Evolutionary conservation across 495 filamentous ascomycete genomes (phyloP).

Genomic region (Aspergillus egyptiacus): DNA sequence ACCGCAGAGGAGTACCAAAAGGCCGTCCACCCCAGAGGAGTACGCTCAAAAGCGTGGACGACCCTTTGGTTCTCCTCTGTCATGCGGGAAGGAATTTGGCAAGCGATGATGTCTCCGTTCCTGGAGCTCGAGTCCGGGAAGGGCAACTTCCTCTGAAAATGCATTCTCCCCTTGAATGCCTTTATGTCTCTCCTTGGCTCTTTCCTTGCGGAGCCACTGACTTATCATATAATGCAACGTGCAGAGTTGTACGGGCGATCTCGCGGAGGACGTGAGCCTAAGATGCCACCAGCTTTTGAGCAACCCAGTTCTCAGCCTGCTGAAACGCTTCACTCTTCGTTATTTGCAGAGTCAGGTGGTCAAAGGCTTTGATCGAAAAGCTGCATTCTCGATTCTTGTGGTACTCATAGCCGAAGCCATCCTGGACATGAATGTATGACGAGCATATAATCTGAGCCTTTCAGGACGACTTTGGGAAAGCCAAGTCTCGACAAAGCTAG

Average conservation of each 20-base stretch:
- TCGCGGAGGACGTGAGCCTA: slow-evolving; percentile 66
- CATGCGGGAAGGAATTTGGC: background rate
- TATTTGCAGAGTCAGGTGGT: background rate
- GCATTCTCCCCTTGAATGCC: slow-evolving; percentile 4
- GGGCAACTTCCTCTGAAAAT: background rate
- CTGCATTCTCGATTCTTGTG: no score
- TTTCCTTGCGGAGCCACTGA: slow-evolving; percentile 29
- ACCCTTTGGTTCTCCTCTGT: background rate
- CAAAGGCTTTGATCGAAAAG: no score
- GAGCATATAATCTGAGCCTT: no score
- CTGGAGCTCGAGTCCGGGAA: background rate
- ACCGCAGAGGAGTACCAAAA: slow-evolving; percentile 5
- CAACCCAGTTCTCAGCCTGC: slow-evolving; percentile 27
- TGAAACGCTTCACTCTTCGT: background rate
- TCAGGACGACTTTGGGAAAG: no score
- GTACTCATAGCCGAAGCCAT: no score
- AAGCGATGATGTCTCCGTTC: background rate
- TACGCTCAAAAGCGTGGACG: background rate
- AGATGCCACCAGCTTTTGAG: slow-evolving; percentile 58
- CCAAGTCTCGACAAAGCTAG: no score
- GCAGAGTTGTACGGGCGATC: slow-evolving; percentile 67
- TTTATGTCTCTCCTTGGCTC: slow-evolving; percentile 18
- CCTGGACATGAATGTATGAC: no score
- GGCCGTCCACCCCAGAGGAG: background rate
- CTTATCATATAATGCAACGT: slow-evolving; percentile 50